A percentile compares a stretch with the other conserved stretches of the same genome.
phyloP scores from a whole-genome alignment of 2,329 filamentous ascomycete species.

The Fusarium oligoseptatum region DNA sequence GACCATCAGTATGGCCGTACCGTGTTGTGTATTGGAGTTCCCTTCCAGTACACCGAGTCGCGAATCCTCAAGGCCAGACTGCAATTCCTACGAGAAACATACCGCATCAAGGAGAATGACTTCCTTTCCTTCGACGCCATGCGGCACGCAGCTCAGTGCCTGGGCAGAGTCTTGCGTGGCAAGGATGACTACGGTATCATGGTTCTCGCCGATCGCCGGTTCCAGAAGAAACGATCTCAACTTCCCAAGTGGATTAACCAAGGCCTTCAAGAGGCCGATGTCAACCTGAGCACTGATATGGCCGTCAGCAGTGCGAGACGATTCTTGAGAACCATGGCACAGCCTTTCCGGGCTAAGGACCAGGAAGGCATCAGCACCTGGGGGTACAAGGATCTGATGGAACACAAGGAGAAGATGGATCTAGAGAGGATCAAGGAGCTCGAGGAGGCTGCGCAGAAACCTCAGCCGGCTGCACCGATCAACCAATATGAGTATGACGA shows the following conservation, averaged over 20 bases:
- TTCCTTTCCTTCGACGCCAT: constrained; percentile 99
- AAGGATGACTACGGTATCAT: constrained; percentile 99
- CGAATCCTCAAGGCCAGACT: constrained; percentile 95
- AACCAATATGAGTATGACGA: constrained; percentile 67
- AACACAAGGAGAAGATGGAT: constrained; percentile 81
- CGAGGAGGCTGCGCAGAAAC: constrained; percentile 57
- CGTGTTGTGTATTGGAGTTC: constrained; percentile 95
- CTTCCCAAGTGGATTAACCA: constrained; percentile 97
- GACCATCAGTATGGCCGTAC: constrained; percentile 98
- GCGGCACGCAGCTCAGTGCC: constrained; percentile 97
- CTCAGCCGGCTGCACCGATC: constrained; percentile 29
- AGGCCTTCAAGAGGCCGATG: constrained; percentile 85
- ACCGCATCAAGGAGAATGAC: constrained; percentile 96
- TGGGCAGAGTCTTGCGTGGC: constrained; percentile 92
- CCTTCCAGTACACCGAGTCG: constrained; percentile 98
- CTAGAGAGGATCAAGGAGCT: constrained; percentile 76
- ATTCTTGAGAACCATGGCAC: constrained; percentile 92
- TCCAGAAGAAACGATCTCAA: constrained; percentile 90
- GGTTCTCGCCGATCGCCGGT: constrained; percentile 94
- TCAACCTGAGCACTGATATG: constrained; percentile 95
- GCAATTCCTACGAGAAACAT: constrained; percentile 96
- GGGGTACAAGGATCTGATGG: constrained; percentile 83
- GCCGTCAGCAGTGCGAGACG: constrained; percentile 89
- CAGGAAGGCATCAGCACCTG: constrained; percentile 96
- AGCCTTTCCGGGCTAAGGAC: constrained; percentile 84